These are phyloP conservation scores for Petasospora fabianii DNA, from an alignment of 1,139 yeast genomes.

Conservation along the genomic window DNA sequence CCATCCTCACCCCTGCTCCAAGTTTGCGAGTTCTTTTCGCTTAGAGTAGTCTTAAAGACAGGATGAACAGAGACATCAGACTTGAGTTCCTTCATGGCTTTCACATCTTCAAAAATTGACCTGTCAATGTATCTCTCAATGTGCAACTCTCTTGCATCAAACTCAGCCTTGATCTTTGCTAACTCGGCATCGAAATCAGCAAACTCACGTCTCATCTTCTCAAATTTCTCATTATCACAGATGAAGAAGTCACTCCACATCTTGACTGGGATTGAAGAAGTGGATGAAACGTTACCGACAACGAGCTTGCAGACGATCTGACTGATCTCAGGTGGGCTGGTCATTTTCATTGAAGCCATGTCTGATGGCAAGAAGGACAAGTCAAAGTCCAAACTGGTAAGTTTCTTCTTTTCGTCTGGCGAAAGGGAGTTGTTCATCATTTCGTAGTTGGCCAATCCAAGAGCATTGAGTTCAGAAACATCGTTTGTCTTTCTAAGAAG, in stretches of 20 bases:
- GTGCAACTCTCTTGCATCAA: conserved; percentile 8
- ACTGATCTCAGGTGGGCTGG: conserved; percentile 20
- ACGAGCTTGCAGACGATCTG: conserved; percentile 16
- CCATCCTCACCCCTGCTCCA: neutral
- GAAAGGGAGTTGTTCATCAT: conserved; percentile 17
- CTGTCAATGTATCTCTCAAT: conserved; percentile 12
- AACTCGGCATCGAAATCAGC: neutral
- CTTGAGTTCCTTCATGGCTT: conserved; percentile 21
- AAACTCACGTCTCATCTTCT: conserved; percentile 7
- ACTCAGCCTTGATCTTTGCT: conserved; percentile 1
- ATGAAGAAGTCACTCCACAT: conserved; percentile 23
- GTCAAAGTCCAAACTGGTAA: conserved; percentile 26
- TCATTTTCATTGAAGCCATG: neutral
- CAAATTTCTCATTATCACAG: conserved; percentile 12
- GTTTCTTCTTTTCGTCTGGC: conserved; percentile 21
- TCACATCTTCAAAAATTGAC: conserved; percentile 18
- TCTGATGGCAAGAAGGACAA: conserved; percentile 15
- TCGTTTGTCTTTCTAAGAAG: conserved; percentile 31
- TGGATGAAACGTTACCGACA: conserved; percentile 24
- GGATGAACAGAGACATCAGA: conserved; percentile 6
- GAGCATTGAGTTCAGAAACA: conserved; percentile 26
- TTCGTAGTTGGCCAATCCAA: conserved; percentile 27
- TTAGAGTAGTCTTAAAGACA: conserved; percentile 10
- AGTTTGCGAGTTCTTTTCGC: neutral
- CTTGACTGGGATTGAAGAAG: conserved; percentile 26